Conservation (phyloP, 2,329 filamentous ascomycete species). For the Trichoderma semiorbis region DNA sequence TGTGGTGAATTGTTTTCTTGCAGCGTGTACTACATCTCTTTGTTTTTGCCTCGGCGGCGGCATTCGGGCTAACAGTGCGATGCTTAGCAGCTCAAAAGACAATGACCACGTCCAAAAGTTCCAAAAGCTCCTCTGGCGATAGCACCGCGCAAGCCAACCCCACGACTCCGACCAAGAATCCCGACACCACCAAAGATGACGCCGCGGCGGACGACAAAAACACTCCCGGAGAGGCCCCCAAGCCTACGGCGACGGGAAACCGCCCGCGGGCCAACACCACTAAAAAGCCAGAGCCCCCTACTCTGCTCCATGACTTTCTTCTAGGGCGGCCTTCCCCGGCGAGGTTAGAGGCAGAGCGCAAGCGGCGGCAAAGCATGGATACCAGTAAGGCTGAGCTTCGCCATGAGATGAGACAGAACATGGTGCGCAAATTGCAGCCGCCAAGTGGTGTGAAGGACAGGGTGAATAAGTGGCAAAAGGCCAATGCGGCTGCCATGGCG, state of each 20-base stretch:
- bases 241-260: slow-evolving; percentile 35
- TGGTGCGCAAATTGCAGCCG: slow-evolving; percentile 57
- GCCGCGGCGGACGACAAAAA: slow-evolving; percentile 17
- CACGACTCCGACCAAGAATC: slow-evolving; percentile 14
- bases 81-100: slow-evolving; percentile 17
- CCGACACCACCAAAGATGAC: slow-evolving; percentile 1
- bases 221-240: slow-evolving; percentile 32
- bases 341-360: slow-evolving; percentile 50
- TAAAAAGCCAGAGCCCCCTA: slow-evolving; percentile 40
- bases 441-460: slow-evolving; percentile 71
- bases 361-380: slow-evolving; percentile 57
- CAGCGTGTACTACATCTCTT: not conserved
- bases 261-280: slow-evolving; percentile 35
- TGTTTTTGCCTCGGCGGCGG: not conserved
- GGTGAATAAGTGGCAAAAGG: slow-evolving; percentile 80
- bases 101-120: slow-evolving; percentile 24
- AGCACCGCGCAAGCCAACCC: slow-evolving; percentile 21
- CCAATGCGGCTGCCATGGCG: slow-evolving; percentile 64
- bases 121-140: slow-evolving; percentile 20
- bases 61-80: not conserved
- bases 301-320: slow-evolving; percentile 55
- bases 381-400: slow-evolving; percentile 51
- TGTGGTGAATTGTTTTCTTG: not conserved
- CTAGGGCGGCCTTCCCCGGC: slow-evolving; percentile 54
- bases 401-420: slow-evolving; percentile 55